These are phyloP conservation scores for Monosporascus sp. DNA, from an alignment of 2,329 filamentous ascomycete genomes.

Conservation along the genomic window DNA sequence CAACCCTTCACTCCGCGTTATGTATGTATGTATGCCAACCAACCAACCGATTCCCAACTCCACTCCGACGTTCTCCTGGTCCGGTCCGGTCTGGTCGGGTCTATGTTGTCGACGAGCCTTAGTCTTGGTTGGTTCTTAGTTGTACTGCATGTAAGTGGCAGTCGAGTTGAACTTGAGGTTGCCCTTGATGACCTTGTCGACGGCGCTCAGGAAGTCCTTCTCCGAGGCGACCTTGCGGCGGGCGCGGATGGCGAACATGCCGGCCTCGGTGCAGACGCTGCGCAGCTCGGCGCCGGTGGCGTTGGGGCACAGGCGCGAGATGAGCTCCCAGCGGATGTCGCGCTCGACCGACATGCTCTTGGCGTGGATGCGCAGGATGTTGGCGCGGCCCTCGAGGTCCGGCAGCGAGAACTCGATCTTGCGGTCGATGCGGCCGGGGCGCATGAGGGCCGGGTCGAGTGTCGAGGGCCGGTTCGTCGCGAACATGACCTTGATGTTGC, in stretches of 20 bases:
- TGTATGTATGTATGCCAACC: too few relatives aligned
- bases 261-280: constrained; percentile 95
- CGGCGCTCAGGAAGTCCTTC: constrained; percentile 96
- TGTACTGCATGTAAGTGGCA: constrained; percentile 98
- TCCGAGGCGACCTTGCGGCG: constrained; percentile 96
- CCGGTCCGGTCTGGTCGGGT: background rate
- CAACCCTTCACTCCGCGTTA: too few relatives aligned
- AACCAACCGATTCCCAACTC: too few relatives aligned
- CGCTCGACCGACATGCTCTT: constrained; percentile 99
- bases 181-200: constrained; percentile 99
- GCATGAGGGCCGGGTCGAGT: constrained; percentile 93
- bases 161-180: constrained; percentile 99
- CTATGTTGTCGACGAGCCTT: too few relatives aligned
- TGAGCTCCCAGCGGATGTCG: constrained; percentile 98
- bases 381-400: constrained; percentile 93
- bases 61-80: too few relatives aligned
- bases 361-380: constrained; percentile 96
- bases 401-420: constrained; percentile 99
- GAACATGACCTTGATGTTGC: constrained; percentile 99
- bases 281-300: constrained; percentile 93
- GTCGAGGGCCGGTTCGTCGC: constrained; percentile 95
- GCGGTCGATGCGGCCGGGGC: constrained; percentile 92
- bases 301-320: constrained; percentile 94
- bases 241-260: constrained; percentile 95
- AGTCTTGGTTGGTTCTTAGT: constrained; percentile 49